Base-by-base conservation (phyloP, 305 asterid species). In the Fraxinus sp. region DNA sequence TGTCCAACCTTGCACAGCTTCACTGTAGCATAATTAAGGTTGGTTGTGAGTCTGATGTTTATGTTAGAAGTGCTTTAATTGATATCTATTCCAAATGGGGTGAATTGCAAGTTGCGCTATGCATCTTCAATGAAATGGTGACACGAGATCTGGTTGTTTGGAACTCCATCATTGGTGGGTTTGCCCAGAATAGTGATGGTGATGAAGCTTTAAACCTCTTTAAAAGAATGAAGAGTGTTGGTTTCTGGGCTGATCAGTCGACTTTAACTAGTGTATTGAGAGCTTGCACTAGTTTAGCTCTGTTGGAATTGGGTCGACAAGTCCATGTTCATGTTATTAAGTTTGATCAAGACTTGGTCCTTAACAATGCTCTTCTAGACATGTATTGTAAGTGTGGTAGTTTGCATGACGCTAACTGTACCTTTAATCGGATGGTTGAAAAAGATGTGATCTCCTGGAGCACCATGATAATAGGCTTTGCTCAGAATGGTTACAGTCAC, bases 361-460 rank as follows among this genome's bases (percentile, higher is more conserved):
- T 93, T 18, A 87, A 90, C 80, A 94, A 94, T 75, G 98, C 94
- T 77, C 96, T 91, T 73, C 80, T 94, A 20, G 97, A 94, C 87
- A 94, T 92, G 96, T 92, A 92, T 77, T 91, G 96, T 84, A 94
- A 94, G 86, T 91, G 95, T 86, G 98, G 98, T 35, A 88, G 89
- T 83, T 80, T 92, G 80, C 81, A 90, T 64, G 94, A 92, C 81
- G 89, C 98, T 49, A 80, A 91, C 82, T 14, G 22, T n/a, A 78
- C 87, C 79, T 94, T 94, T 85, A 72, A 80, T 74, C 88, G 83
- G 24, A 94, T 92, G 97, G 62, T 9, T 46, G 89, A 87, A 26
- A 94, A 90, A 79, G 97, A 94, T 33, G 98, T 92, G 77, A 92
- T 94, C 75, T 92, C 98, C n/a, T 94, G 96, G 95, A 94, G 98